Evolutionary conservation across 1,139 yeast species (phyloP).

Genomic region (Suhomyces wounanorum): DNA sequence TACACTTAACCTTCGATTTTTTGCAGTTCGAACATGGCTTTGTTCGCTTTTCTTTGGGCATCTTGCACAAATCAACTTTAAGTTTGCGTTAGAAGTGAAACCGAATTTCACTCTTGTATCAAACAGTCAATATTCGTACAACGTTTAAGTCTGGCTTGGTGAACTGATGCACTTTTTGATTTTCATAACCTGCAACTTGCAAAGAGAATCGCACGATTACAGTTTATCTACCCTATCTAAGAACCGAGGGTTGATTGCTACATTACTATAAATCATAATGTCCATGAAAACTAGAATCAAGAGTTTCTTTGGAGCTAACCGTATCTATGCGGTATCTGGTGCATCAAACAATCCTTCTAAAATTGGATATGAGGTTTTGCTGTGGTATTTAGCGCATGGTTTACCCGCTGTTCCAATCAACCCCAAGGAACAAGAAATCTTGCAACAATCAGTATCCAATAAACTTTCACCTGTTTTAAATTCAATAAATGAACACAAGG

Average conservation of each 20-base stretch:
- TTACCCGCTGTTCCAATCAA: slow-evolving; percentile 71
- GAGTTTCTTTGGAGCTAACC: slow-evolving; percentile 52
- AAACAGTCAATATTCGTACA: background rate
- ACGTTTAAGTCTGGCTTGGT: background rate
- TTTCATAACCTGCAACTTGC: background rate
- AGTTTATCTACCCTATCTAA: background rate
- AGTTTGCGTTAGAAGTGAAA: background rate
- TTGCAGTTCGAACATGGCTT: slow-evolving; percentile 70
- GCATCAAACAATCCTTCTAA: slow-evolving; percentile 68
- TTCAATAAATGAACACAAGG: slow-evolving; percentile 24
- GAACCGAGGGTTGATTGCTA: background rate
- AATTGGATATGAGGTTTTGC: slow-evolving; percentile 69
- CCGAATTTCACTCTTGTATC: background rate
- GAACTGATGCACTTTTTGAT: background rate
- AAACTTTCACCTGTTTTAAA: slow-evolving; percentile 38
- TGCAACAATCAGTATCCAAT: slow-evolving; percentile 43
- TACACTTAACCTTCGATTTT: slow-evolving; percentile 64
- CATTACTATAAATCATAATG: slow-evolving; percentile 21
- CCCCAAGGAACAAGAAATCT: slow-evolving; percentile 51
- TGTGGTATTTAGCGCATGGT: slow-evolving; percentile 63
- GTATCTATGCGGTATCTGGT: slow-evolving; percentile 71
- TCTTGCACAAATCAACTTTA: slow-evolving; percentile 10
- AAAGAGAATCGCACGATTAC: background rate
- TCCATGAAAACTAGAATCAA: slow-evolving; percentile 43
- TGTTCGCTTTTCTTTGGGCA: slow-evolving; percentile 49